phyloP scores from a whole-genome alignment of 306 rosid genomes.

The Trifolium fragiferum region DNA sequence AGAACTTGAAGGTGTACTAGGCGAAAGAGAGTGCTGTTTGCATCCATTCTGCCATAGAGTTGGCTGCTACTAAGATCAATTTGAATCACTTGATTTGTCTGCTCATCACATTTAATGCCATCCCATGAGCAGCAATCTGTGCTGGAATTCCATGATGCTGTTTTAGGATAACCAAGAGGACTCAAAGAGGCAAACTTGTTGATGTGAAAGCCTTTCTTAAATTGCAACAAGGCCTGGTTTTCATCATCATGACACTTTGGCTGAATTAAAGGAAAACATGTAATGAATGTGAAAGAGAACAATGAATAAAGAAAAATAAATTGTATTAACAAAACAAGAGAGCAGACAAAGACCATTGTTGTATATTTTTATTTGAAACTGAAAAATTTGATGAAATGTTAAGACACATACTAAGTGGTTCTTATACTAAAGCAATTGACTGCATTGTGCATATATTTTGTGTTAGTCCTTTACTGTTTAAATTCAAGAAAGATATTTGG shows the following conservation, averaged over 20 bases:
- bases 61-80: slow-evolving; percentile 39
- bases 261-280: not conserved
- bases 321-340: not conserved
- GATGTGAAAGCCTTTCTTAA: slow-evolving; percentile 30
- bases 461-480: too few relatives aligned
- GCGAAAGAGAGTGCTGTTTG: slow-evolving; percentile 21
- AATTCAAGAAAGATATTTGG: not conserved
- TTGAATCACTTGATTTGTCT: slow-evolving; percentile 26
- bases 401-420: not conserved
- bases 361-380: too few relatives aligned
- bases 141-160: slow-evolving; percentile 30
- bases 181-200: not conserved
- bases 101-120: slow-evolving; percentile 37
- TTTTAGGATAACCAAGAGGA: slow-evolving; percentile 38
- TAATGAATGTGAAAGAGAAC: not conserved
- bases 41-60: slow-evolving; percentile 30
- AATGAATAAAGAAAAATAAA: slow-evolving; percentile 18
- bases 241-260: slow-evolving; percentile 30
- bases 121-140: slow-evolving; percentile 46
- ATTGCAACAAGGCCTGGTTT: slow-evolving; percentile 38
- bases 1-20: slow-evolving; percentile 28
- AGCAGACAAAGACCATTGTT: slow-evolving; percentile 13
- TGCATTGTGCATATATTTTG: too few relatives aligned
- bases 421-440: slow-evolving; percentile 11
- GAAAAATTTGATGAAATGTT: not conserved